phyloP scores from a whole-genome alignment of 2,329 filamentous ascomycete species.

The Pestalotiopsis sp. region DNA sequence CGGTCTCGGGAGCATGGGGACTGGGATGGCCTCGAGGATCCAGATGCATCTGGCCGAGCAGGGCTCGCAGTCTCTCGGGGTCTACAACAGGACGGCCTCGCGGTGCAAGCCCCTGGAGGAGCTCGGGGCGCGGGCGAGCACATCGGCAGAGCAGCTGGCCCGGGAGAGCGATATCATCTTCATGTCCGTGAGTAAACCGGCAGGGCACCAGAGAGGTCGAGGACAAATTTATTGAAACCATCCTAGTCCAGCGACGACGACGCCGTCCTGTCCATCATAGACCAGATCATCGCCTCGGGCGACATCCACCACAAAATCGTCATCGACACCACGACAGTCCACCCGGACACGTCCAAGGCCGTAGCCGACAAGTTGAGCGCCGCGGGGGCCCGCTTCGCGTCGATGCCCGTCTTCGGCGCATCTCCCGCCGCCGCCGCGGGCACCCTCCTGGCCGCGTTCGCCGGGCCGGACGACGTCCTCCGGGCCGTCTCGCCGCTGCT shows the following conservation, averaged over 20 bases:
- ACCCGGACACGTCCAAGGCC: conserved; percentile 40
- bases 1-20: conserved; percentile 53
- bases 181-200: not conserved
- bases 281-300: conserved; percentile 22
- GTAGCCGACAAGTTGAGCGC: conserved; percentile 28
- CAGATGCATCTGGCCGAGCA: conserved; percentile 38
- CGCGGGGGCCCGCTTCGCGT: conserved; percentile 37
- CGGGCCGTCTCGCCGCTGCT: conserved; percentile 37
- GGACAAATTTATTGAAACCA: not conserved
- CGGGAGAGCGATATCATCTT: conserved; percentile 1
- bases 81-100: conserved; percentile 48
- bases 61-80: conserved; percentile 31
- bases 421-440: conserved; percentile 47
- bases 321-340: conserved; percentile 51
- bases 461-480: conserved; percentile 38
- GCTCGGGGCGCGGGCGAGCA: conserved; percentile 28
- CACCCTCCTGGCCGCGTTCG: conserved; percentile 45
- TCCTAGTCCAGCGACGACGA: conserved; percentile 43
- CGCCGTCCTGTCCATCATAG: conserved; percentile 33
- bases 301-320: conserved; percentile 39
- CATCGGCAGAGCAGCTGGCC: not conserved
- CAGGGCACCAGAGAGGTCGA: not conserved
- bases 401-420: conserved; percentile 51
- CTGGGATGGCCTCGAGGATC: conserved; percentile 48
- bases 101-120: conserved; percentile 35